A percentile compares a stretch with the other conserved stretches of the same genome.
Evolutionary conservation across 192 early-diverging fungal species (phyloP).

Genomic region (Backusella psychrophila): DNA sequence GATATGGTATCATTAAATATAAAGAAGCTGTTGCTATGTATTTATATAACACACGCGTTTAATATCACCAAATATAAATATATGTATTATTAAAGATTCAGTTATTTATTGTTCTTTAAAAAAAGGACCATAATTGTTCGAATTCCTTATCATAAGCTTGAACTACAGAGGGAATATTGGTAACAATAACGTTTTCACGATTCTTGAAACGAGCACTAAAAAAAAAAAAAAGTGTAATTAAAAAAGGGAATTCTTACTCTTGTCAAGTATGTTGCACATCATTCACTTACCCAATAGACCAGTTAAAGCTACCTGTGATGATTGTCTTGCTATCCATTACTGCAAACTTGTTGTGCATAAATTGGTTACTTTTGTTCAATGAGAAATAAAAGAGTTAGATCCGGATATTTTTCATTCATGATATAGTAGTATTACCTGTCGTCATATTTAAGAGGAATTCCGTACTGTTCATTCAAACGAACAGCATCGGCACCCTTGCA

Average conservation of each 20-base stretch:
- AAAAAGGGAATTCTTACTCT: not conserved
- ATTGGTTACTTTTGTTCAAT: slow-evolving; percentile 30
- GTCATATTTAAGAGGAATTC: slow-evolving; percentile 32
- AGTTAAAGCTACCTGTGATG: slow-evolving; percentile 61
- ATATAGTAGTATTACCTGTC: slow-evolving; percentile 10
- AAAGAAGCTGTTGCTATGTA: too few relatives aligned
- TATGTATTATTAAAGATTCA: not conserved
- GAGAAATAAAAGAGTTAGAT: not conserved
- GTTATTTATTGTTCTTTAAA: not conserved
- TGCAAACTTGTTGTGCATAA: slow-evolving; percentile 76
- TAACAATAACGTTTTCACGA: slow-evolving; percentile 63
- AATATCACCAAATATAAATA: too few relatives aligned
- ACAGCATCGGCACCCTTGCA: slow-evolving; percentile 28
- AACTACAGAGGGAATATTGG: slow-evolving; percentile 56
- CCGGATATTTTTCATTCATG: not conserved
- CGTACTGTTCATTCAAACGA: slow-evolving; percentile 14
- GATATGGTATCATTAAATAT: too few relatives aligned
- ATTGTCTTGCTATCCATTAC: slow-evolving; percentile 58
- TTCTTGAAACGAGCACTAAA: slow-evolving; percentile 60
- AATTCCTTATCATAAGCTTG: slow-evolving; percentile 57
- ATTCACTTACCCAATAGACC: slow-evolving; percentile 46
- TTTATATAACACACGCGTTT: too few relatives aligned
- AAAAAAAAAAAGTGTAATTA: slow-evolving; percentile 37
- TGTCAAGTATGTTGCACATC: not conserved
- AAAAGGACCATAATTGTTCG: slow-evolving; percentile 61